phyloP scores from a whole-genome alignment of 257 asterid genomes.

The Linaria vulgaris region DNA sequence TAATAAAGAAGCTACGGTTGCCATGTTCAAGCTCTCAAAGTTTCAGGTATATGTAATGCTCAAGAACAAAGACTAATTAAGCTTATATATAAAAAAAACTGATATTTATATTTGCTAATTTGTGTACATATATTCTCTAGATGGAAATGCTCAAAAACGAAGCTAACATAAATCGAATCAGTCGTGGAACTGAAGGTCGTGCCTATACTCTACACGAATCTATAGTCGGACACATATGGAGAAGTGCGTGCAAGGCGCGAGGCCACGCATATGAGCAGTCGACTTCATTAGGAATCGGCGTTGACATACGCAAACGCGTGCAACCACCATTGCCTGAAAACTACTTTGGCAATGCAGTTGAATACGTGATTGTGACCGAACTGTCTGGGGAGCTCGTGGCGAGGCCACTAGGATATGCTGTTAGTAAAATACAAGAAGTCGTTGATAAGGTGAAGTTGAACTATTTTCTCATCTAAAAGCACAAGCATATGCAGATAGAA shows the following conservation, averaged over 20 bases:
- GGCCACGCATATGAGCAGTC: conserved; percentile 24
- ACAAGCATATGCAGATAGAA: too few species aligned
- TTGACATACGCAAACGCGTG: conserved; percentile 29
- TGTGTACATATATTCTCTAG: conserved; percentile 5
- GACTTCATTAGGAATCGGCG: conserved; percentile 24
- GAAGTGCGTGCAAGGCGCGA: conserved; percentile 33
- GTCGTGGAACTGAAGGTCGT: background rate
- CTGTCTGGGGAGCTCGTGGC: conserved; percentile 23
- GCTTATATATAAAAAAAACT: too few species aligned
- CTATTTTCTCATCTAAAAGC: too few species aligned
- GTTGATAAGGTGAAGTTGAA: conserved; percentile 14
- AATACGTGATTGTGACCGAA: conserved; percentile 13
- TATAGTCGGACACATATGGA: conserved; percentile 38
- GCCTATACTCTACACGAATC: conserved; percentile 29
- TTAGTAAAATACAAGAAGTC: conserved; percentile 24
- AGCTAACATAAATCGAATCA: conserved; percentile 7
- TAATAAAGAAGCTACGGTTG: conserved; percentile 11
- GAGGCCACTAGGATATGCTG: conserved; percentile 24
- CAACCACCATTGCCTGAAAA: conserved; percentile 31
- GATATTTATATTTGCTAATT: too few species aligned
- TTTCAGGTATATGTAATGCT: too few species aligned
- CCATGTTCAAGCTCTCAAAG: background rate
- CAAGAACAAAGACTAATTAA: too few species aligned
- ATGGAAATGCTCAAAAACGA: conserved; percentile 19
- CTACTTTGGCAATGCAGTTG: conserved; percentile 34